Conservation (phyloP, 2,329 filamentous ascomycete genomes). For the Cylindrodendrum hubeiense region DNA sequence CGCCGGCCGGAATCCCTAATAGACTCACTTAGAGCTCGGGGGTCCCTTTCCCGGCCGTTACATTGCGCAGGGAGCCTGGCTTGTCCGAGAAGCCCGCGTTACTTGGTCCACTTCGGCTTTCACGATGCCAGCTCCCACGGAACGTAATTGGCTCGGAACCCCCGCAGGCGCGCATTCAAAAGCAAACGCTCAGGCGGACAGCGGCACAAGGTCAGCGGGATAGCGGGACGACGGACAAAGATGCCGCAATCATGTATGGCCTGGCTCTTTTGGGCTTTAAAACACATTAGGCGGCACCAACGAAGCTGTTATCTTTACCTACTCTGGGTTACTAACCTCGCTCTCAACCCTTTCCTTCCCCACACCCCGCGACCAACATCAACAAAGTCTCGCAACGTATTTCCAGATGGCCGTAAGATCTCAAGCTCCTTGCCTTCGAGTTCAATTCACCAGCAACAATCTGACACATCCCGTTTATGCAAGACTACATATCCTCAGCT, state of each 20-base stretch:
- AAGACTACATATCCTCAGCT: constrained; percentile 76
- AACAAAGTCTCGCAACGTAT: not conserved
- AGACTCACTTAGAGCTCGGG: not conserved
- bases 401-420: constrained; percentile 39
- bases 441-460: not conserved
- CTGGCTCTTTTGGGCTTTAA: constrained; percentile 14
- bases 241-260: constrained; percentile 24
- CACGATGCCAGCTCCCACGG: constrained; percentile 3
- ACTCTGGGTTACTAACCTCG: not conserved
- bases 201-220: constrained; percentile 32
- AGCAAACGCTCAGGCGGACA: constrained; percentile 13
- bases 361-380: constrained; percentile 15
- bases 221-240: constrained; percentile 19
- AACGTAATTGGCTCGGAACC: constrained; percentile 38
- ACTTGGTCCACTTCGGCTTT: constrained; percentile 22
- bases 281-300: constrained; percentile 23
- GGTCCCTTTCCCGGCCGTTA: not conserved
- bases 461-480: not conserved
- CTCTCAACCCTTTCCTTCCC: not conserved
- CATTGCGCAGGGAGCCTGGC: not conserved
- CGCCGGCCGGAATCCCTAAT: not conserved
- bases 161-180: constrained; percentile 31
- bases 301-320: constrained; percentile 8
- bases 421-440: not conserved
- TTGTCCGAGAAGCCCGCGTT: too few relatives aligned